These are phyloP conservation scores for Takashimella koratensis DNA, from an alignment of 1,284 basidiomycete species.

Conservation along the genomic window DNA sequence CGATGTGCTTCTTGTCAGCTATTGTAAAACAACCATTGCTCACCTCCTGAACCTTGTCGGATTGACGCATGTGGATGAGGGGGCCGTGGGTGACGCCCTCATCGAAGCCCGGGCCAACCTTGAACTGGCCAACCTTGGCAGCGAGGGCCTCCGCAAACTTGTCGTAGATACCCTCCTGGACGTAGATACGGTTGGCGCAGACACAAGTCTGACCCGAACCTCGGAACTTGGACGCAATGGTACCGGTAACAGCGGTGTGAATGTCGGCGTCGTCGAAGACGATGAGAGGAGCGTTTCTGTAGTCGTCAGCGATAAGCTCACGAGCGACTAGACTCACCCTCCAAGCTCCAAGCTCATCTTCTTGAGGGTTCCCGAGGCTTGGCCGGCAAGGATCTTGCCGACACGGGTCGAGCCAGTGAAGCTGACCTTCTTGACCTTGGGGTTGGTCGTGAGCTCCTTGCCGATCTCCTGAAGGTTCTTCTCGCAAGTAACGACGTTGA, in stretches of 20 bases:
- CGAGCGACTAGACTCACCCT: constrained; percentile 25
- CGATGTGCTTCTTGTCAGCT: constrained; percentile 61
- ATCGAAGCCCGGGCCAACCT: constrained; percentile 84
- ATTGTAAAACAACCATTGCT: constrained; percentile 2
- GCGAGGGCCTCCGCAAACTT: constrained; percentile 44
- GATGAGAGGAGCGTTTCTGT: constrained; percentile 44
- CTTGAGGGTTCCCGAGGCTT: constrained; percentile 83
- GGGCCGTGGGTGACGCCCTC: constrained; percentile 85
- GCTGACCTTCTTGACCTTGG: constrained; percentile 64
- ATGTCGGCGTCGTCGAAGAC: constrained; percentile 97
- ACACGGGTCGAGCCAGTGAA: constrained; percentile 91
- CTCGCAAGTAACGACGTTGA: constrained; percentile 77
- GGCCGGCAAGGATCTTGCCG: constrained; percentile 80
- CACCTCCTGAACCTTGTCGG: constrained; percentile 72
- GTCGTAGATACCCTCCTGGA: constrained; percentile 47
- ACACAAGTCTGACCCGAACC: constrained; percentile 76
- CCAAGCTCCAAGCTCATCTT: constrained; percentile 75
- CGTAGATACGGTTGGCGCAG: constrained; percentile 47
- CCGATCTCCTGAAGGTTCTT: constrained; percentile 42
- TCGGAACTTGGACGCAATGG: constrained; percentile 87
- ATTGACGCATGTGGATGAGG: constrained; percentile 79
- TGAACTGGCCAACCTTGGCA: constrained; percentile 72
- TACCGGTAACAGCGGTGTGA: constrained; percentile 88
- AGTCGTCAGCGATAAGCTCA: no score
- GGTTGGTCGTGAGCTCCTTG: constrained; percentile 45